Conservation (phyloP, 805 yeast species). For the Danielia reshetovae region DNA sequence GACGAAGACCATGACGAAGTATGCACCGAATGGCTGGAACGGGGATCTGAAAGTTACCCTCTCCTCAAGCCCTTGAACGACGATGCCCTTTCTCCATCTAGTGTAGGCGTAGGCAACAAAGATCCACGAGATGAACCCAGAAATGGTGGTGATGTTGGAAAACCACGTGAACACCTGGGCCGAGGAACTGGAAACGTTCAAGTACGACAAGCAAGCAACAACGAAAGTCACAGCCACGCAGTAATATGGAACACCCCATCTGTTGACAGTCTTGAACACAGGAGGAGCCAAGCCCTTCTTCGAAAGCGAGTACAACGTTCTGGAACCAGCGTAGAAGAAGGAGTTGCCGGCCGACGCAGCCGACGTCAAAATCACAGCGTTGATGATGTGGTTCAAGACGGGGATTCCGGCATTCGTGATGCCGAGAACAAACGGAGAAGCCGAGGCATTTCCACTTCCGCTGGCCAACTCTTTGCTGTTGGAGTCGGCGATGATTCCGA, state of each 20-base stretch:
- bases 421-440: constrained; percentile 78
- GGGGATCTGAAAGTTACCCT: constrained; percentile 56
- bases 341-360: constrained; percentile 39
- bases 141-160: constrained; percentile 59
- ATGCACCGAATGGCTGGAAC: constrained; percentile 57
- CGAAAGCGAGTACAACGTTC: constrained; percentile 17
- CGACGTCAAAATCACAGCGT: constrained; percentile 68
- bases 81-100: constrained; percentile 63
- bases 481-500: constrained; percentile 35
- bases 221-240: constrained; percentile 29
- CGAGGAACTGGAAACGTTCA: constrained; percentile 52
- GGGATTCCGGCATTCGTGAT: constrained; percentile 65
- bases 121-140: constrained; percentile 66
- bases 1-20: constrained; percentile 48
- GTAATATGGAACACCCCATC: constrained; percentile 41
- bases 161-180: constrained; percentile 60
- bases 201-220: constrained; percentile 46
- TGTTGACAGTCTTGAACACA: constrained; percentile 24
- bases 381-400: constrained; percentile 72
- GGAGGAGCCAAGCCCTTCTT: constrained; percentile 16
- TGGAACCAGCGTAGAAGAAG: constrained; percentile 17
- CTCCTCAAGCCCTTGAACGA: constrained; percentile 47
- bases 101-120: constrained; percentile 49
- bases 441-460: constrained; percentile 47
- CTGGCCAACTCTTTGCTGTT: constrained; percentile 20